These are phyloP conservation scores for Stephania cephalantha DNA, from an alignment of 164 flowering plant genomes.

Conservation along the genomic window DNA sequence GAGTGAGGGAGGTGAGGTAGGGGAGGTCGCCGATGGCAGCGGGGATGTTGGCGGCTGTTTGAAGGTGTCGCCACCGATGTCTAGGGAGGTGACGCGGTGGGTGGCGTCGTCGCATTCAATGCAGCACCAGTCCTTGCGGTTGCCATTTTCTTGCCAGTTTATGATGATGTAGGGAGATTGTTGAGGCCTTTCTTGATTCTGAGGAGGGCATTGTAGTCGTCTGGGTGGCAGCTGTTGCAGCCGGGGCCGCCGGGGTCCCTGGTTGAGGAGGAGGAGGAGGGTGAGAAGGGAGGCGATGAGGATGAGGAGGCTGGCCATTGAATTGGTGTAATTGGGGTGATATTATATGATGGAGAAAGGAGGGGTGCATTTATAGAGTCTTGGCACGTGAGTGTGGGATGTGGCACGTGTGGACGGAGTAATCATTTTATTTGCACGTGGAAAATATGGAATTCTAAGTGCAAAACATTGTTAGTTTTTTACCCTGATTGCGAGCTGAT, in stretches of 20 bases:
- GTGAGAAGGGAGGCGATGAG: slow-evolving; percentile 10
- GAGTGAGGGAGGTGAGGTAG: slow-evolving; percentile 39
- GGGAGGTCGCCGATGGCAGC: slow-evolving; percentile 53
- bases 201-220: slow-evolving; percentile 63
- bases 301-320: not conserved
- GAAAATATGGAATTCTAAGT: too few species aligned
- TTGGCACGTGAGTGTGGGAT: too few species aligned
- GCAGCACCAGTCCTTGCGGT: slow-evolving; percentile 60
- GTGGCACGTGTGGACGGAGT: too few species aligned
- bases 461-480: too few species aligned
- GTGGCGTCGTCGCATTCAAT: slow-evolving; percentile 42
- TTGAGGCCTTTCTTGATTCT: slow-evolving; percentile 44
- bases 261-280: not conserved
- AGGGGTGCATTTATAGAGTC: too few species aligned
- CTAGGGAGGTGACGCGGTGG: slow-evolving; percentile 41
- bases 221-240: slow-evolving; percentile 43
- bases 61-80: slow-evolving; percentile 27
- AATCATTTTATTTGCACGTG: too few species aligned
- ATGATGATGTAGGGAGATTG: slow-evolving; percentile 56
- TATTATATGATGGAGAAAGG: too few species aligned
- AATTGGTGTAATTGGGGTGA: too few species aligned
- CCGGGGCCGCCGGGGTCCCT: too few species aligned
- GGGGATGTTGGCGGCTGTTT: slow-evolving; percentile 44
- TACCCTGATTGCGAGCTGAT: too few species aligned
- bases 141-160: slow-evolving; percentile 42